A percentile compares a stretch with the other conserved stretches of the same genome.
Evolutionary conservation across 1,284 basidiomycete genomes (phyloP).

Genomic region (Papiliotrema terrestris): DNA sequence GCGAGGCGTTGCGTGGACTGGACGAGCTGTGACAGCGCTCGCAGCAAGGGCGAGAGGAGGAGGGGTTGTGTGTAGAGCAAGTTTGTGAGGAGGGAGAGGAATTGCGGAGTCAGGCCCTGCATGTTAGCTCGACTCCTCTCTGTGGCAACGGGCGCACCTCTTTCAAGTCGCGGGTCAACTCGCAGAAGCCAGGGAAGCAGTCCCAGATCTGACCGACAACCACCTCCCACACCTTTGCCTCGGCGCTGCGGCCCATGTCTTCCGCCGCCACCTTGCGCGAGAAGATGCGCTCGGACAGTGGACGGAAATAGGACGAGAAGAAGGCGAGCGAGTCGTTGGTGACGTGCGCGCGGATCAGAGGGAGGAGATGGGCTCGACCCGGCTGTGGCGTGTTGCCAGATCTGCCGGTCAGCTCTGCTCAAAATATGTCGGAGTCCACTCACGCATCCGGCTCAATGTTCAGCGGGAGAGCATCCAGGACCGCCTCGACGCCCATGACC

Average conservation of each 20-base stretch:
- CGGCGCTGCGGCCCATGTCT: conserved; percentile 64
- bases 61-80: conserved; percentile 83
- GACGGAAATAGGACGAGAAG: conserved; percentile 87
- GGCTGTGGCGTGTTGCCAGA: conserved; percentile 44
- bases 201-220: conserved; percentile 90
- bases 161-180: conserved; percentile 76
- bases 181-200: conserved; percentile 60
- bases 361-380: conserved; percentile 83
- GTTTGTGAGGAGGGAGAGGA: conserved; percentile 84
- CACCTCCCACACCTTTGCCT: conserved; percentile 92
- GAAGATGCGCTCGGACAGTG: conserved; percentile 90
- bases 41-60: conserved; percentile 76
- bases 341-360: conserved; percentile 72
- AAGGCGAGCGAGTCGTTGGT: conserved; percentile 78
- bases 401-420: conserved; percentile 8
- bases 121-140: conserved; percentile 4
- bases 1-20: conserved; percentile 57
- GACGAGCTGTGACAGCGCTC: conserved; percentile 74
- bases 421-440: conserved; percentile 28
- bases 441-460: conserved; percentile 82
- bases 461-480: conserved; percentile 75
- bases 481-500: conserved; percentile 75
- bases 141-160: conserved; percentile 25
- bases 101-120: conserved; percentile 67
- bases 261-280: conserved; percentile 73